Conservation (phyloP, 2,329 filamentous ascomycete genomes). For the Talaromyces sp. region DNA sequence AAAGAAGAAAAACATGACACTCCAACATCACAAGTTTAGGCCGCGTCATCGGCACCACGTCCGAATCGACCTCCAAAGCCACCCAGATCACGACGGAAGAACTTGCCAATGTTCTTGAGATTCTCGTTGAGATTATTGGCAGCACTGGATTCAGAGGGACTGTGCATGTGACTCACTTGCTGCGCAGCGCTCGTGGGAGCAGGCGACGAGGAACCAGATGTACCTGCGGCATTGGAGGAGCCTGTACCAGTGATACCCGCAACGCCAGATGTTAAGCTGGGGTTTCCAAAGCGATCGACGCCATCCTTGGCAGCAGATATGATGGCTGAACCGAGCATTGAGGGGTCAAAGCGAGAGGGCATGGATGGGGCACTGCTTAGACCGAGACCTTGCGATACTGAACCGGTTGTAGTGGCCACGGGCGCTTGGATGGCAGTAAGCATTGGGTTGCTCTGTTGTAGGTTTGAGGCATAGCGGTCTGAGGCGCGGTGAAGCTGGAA, state of each 20-base stretch:
- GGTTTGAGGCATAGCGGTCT: constrained; percentile 63
- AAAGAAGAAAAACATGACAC: background rate
- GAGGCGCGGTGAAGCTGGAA: constrained; percentile 82
- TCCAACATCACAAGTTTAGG: no score
- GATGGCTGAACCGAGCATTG: constrained; percentile 81
- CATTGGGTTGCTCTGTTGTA: constrained; percentile 71
- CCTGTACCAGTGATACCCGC: constrained; percentile 33
- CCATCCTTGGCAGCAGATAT: constrained; percentile 86
- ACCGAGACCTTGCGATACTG: constrained; percentile 52
- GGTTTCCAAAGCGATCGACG: constrained; percentile 73
- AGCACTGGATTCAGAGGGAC: constrained; percentile 36
- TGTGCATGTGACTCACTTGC: constrained; percentile 23
- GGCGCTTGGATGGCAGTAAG: constrained; percentile 63
- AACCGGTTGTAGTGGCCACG: constrained; percentile 34
- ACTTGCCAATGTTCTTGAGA: constrained; percentile 92
- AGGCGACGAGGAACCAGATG: constrained; percentile 29
- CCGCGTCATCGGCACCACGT: constrained; percentile 20
- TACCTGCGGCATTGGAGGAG: constrained; percentile 32
- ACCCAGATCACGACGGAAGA: constrained; percentile 86
- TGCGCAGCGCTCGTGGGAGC: constrained; percentile 23
- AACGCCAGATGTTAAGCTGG: constrained; percentile 44
- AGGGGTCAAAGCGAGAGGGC: constrained; percentile 72
- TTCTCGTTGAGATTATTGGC: constrained; percentile 87
- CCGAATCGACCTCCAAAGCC: constrained; percentile 74
- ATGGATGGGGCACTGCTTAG: constrained; percentile 48